These are phyloP conservation scores for Salinomyces thailandicus DNA, from an alignment of 2,329 filamentous ascomycete genomes.

Conservation along the genomic window DNA sequence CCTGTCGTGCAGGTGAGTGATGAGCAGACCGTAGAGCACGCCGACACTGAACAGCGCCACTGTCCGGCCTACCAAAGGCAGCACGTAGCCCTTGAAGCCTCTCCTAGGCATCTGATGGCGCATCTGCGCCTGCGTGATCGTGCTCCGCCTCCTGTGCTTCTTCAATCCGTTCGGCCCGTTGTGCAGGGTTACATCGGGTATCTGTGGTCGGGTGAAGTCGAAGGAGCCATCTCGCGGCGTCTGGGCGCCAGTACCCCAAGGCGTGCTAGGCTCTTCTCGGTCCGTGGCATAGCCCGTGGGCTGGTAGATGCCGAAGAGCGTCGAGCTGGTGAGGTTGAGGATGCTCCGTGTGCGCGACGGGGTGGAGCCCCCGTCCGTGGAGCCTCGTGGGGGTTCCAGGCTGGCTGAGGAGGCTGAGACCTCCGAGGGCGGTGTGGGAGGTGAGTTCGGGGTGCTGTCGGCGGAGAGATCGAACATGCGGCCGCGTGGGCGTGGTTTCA, in stretches of 20 bases:
- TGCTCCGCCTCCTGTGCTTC: slow-evolving; percentile 15
- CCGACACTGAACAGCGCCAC: slow-evolving; percentile 65
- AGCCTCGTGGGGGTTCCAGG: slow-evolving; percentile 6
- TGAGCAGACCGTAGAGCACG: slow-evolving; percentile 69
- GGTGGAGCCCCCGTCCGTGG: slow-evolving; percentile 31
- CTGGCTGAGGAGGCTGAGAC: slow-evolving; percentile 12
- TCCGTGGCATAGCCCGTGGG: slow-evolving; percentile 47
- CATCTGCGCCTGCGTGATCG: slow-evolving; percentile 11
- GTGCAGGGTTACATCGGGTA: slow-evolving; percentile 16
- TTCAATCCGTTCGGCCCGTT: slow-evolving; percentile 14
- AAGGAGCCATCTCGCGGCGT: slow-evolving; percentile 42
- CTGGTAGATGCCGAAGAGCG: slow-evolving; percentile 84
- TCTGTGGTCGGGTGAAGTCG: slow-evolving; percentile 14
- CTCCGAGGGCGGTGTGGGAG: slow-evolving; percentile 16
- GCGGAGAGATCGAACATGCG: slow-evolving; percentile 56
- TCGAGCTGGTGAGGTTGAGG: slow-evolving; percentile 78
- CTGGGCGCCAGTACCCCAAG: slow-evolving; percentile 68
- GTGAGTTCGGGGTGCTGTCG: slow-evolving; percentile 25
- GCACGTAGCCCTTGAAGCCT: slow-evolving; percentile 21
- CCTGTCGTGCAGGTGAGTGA: slow-evolving; percentile 67
- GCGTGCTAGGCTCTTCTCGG: slow-evolving; percentile 42
- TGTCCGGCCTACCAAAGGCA: slow-evolving; percentile 34
- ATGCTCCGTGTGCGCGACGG: slow-evolving; percentile 60
- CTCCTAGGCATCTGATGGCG: slow-evolving; percentile 9
- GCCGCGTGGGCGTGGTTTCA: slow-evolving; percentile 51